A percentile compares a stretch with the other conserved stretches of the same genome.
Evolutionary conservation across 2,329 filamentous ascomycete species (phyloP).

Genomic region (Microcyclospora tardicrescens): DNA sequence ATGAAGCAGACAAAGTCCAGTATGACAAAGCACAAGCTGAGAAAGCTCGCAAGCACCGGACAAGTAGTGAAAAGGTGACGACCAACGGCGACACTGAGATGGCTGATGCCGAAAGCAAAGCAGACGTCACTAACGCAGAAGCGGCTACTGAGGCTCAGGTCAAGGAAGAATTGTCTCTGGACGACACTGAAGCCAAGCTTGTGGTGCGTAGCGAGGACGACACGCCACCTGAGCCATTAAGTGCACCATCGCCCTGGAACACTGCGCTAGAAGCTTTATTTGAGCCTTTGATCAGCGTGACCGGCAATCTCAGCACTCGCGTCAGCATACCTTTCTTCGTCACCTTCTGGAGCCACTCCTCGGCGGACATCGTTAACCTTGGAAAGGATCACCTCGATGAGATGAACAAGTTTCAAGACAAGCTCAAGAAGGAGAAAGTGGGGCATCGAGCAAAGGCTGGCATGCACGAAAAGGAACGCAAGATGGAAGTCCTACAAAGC

Average conservation of each 20-base stretch:
- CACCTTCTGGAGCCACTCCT: slow-evolving; percentile 81
- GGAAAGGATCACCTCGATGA: slow-evolving; percentile 38
- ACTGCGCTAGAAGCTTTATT: slow-evolving; percentile 64
- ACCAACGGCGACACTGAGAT: slow-evolving; percentile 45
- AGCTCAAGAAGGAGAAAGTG: slow-evolving; percentile 38
- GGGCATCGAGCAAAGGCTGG: slow-evolving; percentile 54
- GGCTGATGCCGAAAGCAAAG: slow-evolving; percentile 22
- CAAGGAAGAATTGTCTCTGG: slow-evolving; percentile 2
- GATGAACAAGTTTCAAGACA: slow-evolving; percentile 32
- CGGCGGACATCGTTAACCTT: slow-evolving; percentile 58
- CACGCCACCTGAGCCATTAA: slow-evolving; percentile 2
- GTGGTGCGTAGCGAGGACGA: slow-evolving; percentile 24
- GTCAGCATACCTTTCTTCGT: slow-evolving; percentile 74
- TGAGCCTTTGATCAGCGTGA: slow-evolving; percentile 48
- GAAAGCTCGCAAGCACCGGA: slow-evolving; percentile 15
- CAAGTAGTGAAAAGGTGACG: slow-evolving; percentile 7
- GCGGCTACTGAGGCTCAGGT: neutral
- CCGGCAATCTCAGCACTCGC: slow-evolving; percentile 52
- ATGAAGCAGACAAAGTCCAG: slow-evolving; percentile 27
- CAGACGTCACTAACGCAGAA: slow-evolving; percentile 1
- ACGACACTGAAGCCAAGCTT: slow-evolving; percentile 11
- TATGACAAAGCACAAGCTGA: slow-evolving; percentile 17
- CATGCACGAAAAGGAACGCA: slow-evolving; percentile 55
- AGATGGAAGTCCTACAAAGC: slow-evolving; percentile 56
- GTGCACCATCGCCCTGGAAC: slow-evolving; percentile 39